Percentiles rank a stretch among this genome's conserved stretches.
These are phyloP conservation scores for Helicocarpus griseus DNA, from an alignment of 2,329 filamentous ascomycete species.

Conservation along the genomic window DNA sequence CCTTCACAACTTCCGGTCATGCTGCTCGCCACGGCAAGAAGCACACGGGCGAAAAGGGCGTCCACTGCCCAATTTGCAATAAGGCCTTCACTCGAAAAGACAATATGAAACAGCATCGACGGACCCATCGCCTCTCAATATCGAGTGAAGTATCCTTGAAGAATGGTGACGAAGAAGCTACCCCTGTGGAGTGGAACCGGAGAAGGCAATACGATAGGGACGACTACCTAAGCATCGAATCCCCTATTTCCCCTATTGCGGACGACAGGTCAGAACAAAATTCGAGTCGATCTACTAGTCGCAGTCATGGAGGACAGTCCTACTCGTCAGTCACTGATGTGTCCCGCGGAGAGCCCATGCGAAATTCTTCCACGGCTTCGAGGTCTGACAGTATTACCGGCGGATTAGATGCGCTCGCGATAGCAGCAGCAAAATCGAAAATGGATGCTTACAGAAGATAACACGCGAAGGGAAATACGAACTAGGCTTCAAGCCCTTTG, in stretches of 20 bases:
- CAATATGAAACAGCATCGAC: constrained; percentile 60
- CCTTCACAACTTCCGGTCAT: constrained; percentile 58
- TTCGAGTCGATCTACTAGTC: constrained; percentile 4
- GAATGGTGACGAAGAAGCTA: constrained; percentile 16
- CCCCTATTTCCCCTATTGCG: not conserved
- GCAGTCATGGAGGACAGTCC: constrained; percentile 3
- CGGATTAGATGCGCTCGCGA: constrained; percentile 8
- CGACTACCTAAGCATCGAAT: not conserved
- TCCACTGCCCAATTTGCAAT: constrained; percentile 57
- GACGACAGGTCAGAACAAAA: constrained; percentile 4
- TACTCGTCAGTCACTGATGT: constrained; percentile 3
- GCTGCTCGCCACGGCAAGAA: constrained; percentile 60
- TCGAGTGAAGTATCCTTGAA: constrained; percentile 9
- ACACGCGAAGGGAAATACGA: not conserved
- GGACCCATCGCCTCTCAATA: constrained; percentile 42
- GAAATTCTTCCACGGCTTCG: not conserved
- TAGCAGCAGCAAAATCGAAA: constrained; percentile 5
- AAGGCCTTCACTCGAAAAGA: constrained; percentile 60
- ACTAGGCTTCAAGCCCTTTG: not conserved
- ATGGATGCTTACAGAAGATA: constrained; percentile 3
- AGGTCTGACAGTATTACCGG: constrained; percentile 6
- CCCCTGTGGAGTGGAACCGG: not conserved
- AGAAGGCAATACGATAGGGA: constrained; percentile 1
- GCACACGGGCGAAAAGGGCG: constrained; percentile 59
- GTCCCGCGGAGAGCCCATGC: not conserved